Conservation (phyloP, 768 basidiomycete genomes). For the Heimioporus sp. region DNA sequence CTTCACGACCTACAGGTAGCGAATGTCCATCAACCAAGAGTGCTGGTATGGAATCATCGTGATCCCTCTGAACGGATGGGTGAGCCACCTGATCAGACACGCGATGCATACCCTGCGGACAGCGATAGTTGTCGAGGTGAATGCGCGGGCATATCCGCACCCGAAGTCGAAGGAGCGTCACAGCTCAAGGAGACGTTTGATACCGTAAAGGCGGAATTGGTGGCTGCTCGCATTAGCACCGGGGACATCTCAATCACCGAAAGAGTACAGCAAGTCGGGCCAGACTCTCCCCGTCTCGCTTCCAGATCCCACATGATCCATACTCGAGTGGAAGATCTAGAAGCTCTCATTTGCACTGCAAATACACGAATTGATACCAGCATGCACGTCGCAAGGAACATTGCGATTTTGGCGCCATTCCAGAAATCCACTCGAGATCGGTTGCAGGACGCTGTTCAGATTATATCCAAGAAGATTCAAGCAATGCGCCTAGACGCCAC, state of each 20-base stretch:
- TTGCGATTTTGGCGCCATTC: slow-evolving; percentile 86
- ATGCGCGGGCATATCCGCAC: slow-evolving; percentile 39
- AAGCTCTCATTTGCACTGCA: slow-evolving; percentile 50
- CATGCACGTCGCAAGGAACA: slow-evolving; percentile 73
- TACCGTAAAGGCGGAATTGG: slow-evolving; percentile 82
- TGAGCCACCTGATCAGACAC: slow-evolving; percentile 22
- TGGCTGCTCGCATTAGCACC: slow-evolving; percentile 43
- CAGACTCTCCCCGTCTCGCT: slow-evolving; percentile 27
- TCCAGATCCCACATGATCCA: slow-evolving; percentile 58
- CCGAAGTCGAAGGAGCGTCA: slow-evolving; percentile 57
- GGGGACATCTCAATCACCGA: slow-evolving; percentile 21
- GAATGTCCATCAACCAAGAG: slow-evolving; percentile 21
- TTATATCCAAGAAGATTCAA: slow-evolving; percentile 62
- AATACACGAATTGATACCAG: slow-evolving; percentile 64
- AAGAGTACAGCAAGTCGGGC: slow-evolving; percentile 18
- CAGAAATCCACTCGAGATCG: slow-evolving; percentile 80
- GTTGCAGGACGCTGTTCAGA: slow-evolving; percentile 58
- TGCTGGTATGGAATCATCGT: slow-evolving; percentile 43
- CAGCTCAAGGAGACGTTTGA: slow-evolving; percentile 84
- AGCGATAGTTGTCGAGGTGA: slow-evolving; percentile 19
- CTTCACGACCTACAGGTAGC: slow-evolving; percentile 61
- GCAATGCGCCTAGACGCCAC: slow-evolving; percentile 69
- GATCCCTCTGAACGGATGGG: slow-evolving; percentile 39
- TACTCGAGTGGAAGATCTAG: slow-evolving; percentile 62
- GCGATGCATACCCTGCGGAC: slow-evolving; percentile 30